These are phyloP conservation scores for Capsicum baccatum DNA, from an alignment of 257 asterid genomes.

Conservation along the genomic window DNA sequence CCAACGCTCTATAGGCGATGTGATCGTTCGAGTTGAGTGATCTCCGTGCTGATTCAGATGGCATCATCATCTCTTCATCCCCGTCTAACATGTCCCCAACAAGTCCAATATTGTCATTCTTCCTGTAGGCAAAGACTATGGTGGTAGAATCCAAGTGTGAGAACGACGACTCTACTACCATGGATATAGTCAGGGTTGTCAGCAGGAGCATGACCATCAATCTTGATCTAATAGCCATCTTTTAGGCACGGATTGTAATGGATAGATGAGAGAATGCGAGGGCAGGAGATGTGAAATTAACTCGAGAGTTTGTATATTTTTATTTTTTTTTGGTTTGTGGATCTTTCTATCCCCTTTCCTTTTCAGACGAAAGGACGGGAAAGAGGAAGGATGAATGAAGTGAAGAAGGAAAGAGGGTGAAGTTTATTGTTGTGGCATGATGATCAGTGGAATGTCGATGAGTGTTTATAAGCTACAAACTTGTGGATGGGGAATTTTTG, in stretches of 20 bases:
- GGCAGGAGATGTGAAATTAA: background rate
- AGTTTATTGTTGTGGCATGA: conserved; percentile 6
- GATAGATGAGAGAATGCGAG: background rate
- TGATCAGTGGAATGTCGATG: background rate
- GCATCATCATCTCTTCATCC: conserved; percentile 25
- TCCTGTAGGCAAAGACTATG: background rate
- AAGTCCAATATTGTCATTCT: background rate
- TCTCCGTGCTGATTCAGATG: background rate
- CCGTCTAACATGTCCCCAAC: background rate
- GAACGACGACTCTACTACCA: conserved; percentile 2
- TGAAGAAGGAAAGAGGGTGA: background rate
- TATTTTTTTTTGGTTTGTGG: background rate
- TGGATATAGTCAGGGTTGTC: background rate
- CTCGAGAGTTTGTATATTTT: background rate
- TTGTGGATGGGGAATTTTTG: background rate
- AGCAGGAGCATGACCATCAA: background rate
- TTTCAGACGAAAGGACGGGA: conserved; percentile 4
- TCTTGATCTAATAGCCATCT: conserved; percentile 11
- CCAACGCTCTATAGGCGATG: background rate
- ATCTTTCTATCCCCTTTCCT: conserved; percentile 12
- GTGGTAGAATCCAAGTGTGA: conserved; percentile 5
- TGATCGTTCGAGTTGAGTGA: background rate
- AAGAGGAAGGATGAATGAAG: background rate
- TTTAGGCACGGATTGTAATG: background rate
- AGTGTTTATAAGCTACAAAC: background rate